These are phyloP conservation scores for Triticum aestivum DNA, from an alignment of 176 grass and related monocot genomes.

Conservation along the genomic window IWGSC_CS_RefSeq_v2.1 NC_057814.1:590058037-590058536, in stretches of 20 bases:
- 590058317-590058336: constrained; percentile 75
- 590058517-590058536: constrained; percentile 28
- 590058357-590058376: constrained; percentile 54
- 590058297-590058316: constrained; percentile 89
- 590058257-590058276: constrained; percentile 96
- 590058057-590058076: background rate
- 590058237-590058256: constrained; percentile 52
- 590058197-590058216: background rate
- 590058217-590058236: constrained; percentile 46
- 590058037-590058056: constrained; percentile 17
- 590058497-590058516: constrained; percentile 31
- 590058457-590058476: constrained; percentile 37
- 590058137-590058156: background rate
- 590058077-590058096: background rate
- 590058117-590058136: background rate
- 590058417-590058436: constrained; percentile 56
- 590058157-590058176: background rate
- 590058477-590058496: constrained; percentile 31
- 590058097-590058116: background rate
- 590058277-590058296: constrained; percentile 95
- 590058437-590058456: constrained; percentile 50
- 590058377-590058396: constrained; percentile 40
- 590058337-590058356: constrained; percentile 79
- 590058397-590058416: background rate
- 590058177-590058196: background rate